Base-by-base conservation (phyloP, 2,329 filamentous ascomycete species). In the Fusarium sp. region DNA sequence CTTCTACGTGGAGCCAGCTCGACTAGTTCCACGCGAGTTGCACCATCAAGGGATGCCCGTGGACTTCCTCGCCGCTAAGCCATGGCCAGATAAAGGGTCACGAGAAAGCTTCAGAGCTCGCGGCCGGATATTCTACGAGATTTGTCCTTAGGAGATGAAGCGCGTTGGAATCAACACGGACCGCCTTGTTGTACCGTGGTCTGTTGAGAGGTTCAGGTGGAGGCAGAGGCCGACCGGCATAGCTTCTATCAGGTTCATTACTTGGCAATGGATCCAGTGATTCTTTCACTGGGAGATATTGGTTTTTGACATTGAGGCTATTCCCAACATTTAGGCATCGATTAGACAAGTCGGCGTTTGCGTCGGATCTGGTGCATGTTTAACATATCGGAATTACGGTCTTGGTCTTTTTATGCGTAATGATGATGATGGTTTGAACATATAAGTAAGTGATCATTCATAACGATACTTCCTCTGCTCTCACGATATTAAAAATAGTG, bases 41-140 rank as follows among this genome's bases (percentile, higher is more conserved):
- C 16, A 15, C n/a, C 33, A 12, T 5, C 10, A 18, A 6, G 8
- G 6, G 16, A n/a, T 41, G 6, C 57, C 45, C 5, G 31, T 7
- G 1, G 13, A 30, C 2, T 44, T 22, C 16, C 26, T 56, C 9
- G 22, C 16, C 1, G 3, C 24, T 5, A 13, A 38, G 11, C 7
- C 15, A 15, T 2, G 18, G 13, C 7, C 6, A 12, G 7, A 5
- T 14, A 0, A 45, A 5, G 41, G 4, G 11, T 18, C 28, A 0
- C 36, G 30, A 3, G 14, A 6, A 15, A 16, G 7, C 0, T 61
- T 56, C n/a, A 20, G 3, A 14, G 26, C 50, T 14, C 50, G 39
- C 13, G 24, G 39, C 4, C 30, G 58, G 12, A 30, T 45, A 3
- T 56, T 61, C 5, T 61, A 61, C 22, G 58, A 56, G 31, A 5